Base-by-base conservation (phyloP, 148 eudicot genomes). In the Fagopyrum tataricum region DNA sequence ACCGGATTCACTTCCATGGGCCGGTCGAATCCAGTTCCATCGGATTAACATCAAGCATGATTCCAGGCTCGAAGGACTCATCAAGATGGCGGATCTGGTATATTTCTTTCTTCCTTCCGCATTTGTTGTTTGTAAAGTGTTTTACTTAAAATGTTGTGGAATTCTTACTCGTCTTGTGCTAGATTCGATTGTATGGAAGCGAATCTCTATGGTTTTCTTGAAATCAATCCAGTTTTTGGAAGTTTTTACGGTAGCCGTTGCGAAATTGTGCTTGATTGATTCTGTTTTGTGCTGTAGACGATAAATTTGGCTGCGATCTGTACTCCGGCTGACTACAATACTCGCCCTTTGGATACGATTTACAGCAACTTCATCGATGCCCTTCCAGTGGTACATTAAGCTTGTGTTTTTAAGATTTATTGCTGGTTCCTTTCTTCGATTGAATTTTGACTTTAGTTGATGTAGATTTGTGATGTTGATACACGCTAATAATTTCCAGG, bases 291-390 rank as follows among this genome's bases (percentile, higher is more conserved):
- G 59, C 17, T 81, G 70, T 64, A 95, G 99, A 95, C 96, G 42
- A 85, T 95, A 40, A 95, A 95, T 85, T 84, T 95, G 73, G 99
- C 99, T 37, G 99, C 99, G 76, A 95, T 95, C 83, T 95, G 99
- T 79, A 95, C 99, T 46, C 99, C 97, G 8, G 98, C 98, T 23
- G 97, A 95, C 80, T 95, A 95, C 84, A 95, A 95, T 75, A 95
- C 97, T 0, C 90, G 99, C 46, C 97, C 99, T 24, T 85, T 95
- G 43, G 99, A 95, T 75, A 95, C 99, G 18, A 92, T 92, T 18
- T 95, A 92, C 94, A 92, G 99, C 88, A 95, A 95, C 72, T 95
- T 95, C 92, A 89, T 91, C 49, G 99, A 95, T 88, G 99, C 97
- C 42, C 89, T 95, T 47, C 99, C 99, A 62, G 97, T 95, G 97